Evolutionary conservation across 1,284 basidiomycete genomes (phyloP).

Genomic region (Uromyces viciae-fabae): DNA sequence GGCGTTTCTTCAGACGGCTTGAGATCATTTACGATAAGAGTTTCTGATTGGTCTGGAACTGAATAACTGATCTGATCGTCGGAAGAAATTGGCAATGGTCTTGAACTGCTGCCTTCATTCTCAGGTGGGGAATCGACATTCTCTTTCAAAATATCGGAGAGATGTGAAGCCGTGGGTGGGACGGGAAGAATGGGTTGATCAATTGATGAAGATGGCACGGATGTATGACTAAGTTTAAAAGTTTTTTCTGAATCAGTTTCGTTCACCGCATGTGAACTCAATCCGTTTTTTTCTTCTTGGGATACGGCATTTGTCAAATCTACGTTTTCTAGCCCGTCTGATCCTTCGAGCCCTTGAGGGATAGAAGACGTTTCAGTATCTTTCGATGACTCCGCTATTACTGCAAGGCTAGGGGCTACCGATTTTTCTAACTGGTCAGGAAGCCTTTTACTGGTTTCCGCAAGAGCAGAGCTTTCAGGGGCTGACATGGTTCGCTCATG

Average conservation of each 20-base stretch:
- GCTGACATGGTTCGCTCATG: conserved; percentile 4
- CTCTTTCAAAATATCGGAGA: conserved; percentile 16
- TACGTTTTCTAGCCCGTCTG: not conserved
- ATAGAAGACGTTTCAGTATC: not conserved
- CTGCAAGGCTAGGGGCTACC: not conserved
- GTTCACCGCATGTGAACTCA: not conserved
- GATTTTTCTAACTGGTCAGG: conserved; percentile 2
- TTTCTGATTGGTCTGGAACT: not conserved
- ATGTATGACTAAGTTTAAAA: not conserved
- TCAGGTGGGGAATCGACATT: conserved; percentile 19
- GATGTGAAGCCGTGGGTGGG: not conserved
- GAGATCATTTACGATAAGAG: too few relatives aligned
- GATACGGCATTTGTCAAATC: not conserved
- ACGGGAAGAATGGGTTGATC: conserved; percentile 1
- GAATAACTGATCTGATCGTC: not conserved
- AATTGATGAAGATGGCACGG: not conserved
- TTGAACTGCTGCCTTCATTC: not conserved
- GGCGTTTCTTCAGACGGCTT: too few relatives aligned
- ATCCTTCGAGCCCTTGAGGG: not conserved
- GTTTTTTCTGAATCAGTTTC: conserved; percentile 9
- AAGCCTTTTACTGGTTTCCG: not conserved
- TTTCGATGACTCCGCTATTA: not conserved
- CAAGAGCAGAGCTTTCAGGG: not conserved
- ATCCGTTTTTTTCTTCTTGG: not conserved
- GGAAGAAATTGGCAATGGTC: not conserved